phyloP scores from a whole-genome alignment of 345 rosid species.

The Eucalyptus curtisii region DNA sequence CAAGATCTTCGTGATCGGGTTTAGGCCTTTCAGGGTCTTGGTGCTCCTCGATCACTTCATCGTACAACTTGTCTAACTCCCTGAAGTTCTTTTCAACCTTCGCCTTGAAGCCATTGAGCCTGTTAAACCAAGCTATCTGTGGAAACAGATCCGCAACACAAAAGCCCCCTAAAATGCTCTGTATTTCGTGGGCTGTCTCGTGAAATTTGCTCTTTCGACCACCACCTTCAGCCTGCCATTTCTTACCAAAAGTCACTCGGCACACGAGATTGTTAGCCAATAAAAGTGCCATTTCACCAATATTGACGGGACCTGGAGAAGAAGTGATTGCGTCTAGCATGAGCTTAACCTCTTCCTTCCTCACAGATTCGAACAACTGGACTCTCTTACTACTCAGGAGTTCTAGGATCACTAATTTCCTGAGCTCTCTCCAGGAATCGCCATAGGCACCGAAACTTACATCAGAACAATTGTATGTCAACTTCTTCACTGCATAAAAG shows the following conservation, averaged over 20 bases:
- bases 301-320: constrained; percentile 1
- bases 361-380: constrained; percentile 11
- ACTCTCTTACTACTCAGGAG: constrained; percentile 29
- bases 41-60: constrained; percentile 20
- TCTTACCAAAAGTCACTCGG: constrained; percentile 21
- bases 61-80: constrained; percentile 19
- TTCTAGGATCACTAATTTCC: constrained; percentile 18
- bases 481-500: background rate
- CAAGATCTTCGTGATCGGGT: constrained; percentile 16
- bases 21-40: constrained; percentile 1
- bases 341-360: constrained; percentile 16
- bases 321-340: constrained; percentile 2
- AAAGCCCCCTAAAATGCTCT: constrained; percentile 8
- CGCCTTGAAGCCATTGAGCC: constrained; percentile 17
- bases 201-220: constrained; percentile 3
- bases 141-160: constrained; percentile 25
- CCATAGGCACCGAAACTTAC: constrained; percentile 22
- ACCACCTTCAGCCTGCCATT: background rate
- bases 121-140: constrained; percentile 22
- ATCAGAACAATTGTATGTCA: constrained; percentile 6
- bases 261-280: constrained; percentile 16
- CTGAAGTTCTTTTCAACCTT: constrained; percentile 8
- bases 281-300: background rate
- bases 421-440: constrained; percentile 18
- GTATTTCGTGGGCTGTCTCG: constrained; percentile 4